A percentile compares a stretch with the other conserved stretches of the same genome.
Evolutionary conservation across 306 rosid genomes (phyloP).

Genomic region (Ziziphus jujuba): DNA sequence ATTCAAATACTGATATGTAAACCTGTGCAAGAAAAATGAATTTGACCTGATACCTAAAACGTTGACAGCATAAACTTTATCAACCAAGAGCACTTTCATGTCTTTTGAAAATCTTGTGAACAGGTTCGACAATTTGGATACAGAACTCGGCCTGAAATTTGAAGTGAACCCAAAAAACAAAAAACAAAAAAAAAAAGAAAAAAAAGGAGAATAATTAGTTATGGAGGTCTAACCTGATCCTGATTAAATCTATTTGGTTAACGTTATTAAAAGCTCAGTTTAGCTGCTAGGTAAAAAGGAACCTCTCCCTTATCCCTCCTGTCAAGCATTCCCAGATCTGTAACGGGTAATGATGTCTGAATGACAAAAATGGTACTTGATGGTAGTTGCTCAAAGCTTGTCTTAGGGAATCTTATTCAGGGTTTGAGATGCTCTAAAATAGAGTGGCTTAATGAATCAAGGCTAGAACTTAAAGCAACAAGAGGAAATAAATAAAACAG

Average conservation of each 20-base stretch:
- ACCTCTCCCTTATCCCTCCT: no score
- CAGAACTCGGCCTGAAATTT: slow-evolving; percentile 43
- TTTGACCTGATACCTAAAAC: slow-evolving; percentile 58
- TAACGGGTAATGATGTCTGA: no score
- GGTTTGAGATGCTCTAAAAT: no score
- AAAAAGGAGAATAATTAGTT: not conserved
- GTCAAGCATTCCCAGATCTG: no score
- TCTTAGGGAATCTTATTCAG: no score
- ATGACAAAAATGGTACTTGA: no score
- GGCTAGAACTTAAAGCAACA: no score
- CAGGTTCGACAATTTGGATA: slow-evolving; percentile 46
- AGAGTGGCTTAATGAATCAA: no score
- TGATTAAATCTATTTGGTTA: not conserved
- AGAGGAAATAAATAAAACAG: no score
- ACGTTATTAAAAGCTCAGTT: not conserved
- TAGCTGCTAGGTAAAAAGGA: no score
- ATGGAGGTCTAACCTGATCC: not conserved
- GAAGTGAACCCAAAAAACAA: slow-evolving; percentile 12
- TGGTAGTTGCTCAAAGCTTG: no score
- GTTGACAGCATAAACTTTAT: slow-evolving; percentile 76
- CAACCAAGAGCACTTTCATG: slow-evolving; percentile 64
- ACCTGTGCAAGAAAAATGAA: slow-evolving; percentile 16
- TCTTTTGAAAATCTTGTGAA: slow-evolving; percentile 58
- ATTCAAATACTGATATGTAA: slow-evolving; percentile 8
- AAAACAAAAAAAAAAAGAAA: slow-evolving; percentile 1